A percentile compares a stretch with the other conserved stretches of the same genome.
phyloP scores from a whole-genome alignment of 2,329 filamentous ascomycete genomes.

The Fusarium fracticaudum region DNA sequence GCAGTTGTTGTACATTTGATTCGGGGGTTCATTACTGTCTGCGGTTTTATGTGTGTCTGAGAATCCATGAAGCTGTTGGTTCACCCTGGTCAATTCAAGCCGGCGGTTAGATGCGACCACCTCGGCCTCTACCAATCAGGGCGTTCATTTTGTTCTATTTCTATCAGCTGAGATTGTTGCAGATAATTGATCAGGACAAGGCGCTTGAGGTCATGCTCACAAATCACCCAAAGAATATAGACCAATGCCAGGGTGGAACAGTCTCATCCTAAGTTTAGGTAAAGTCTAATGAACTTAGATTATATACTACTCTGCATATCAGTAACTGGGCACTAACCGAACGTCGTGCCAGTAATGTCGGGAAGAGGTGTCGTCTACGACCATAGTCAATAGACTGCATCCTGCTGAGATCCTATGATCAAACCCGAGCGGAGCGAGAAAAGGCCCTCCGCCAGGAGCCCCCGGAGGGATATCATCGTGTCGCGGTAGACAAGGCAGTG shows the following conservation, averaged over 20 bases:
- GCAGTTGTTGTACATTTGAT: background rate
- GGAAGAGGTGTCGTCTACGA: background rate
- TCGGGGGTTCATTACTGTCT: background rate
- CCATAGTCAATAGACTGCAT: background rate
- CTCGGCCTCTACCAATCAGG: background rate
- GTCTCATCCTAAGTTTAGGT: background rate
- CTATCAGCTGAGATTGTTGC: background rate
- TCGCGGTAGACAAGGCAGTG: background rate
- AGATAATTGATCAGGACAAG: background rate
- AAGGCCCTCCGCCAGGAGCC: background rate
- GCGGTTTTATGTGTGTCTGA: background rate
- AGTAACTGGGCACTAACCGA: too few species aligned
- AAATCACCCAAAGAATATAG: too few species aligned
- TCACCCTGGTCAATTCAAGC: background rate
- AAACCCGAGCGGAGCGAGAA: background rate
- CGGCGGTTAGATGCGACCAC: slow-evolving; percentile 4
- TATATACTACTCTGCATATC: too few species aligned
- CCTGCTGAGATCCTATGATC: fast-evolving
- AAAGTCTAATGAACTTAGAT: too few species aligned
- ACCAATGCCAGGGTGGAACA: background rate
- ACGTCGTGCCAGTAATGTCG: too few species aligned
- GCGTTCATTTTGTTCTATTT: background rate
- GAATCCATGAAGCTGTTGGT: background rate
- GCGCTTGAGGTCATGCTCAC: background rate
- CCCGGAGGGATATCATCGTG: background rate